Conservation (phyloP, 1,284 basidiomycete genomes). For the Cryptococcus sp. region DNA sequence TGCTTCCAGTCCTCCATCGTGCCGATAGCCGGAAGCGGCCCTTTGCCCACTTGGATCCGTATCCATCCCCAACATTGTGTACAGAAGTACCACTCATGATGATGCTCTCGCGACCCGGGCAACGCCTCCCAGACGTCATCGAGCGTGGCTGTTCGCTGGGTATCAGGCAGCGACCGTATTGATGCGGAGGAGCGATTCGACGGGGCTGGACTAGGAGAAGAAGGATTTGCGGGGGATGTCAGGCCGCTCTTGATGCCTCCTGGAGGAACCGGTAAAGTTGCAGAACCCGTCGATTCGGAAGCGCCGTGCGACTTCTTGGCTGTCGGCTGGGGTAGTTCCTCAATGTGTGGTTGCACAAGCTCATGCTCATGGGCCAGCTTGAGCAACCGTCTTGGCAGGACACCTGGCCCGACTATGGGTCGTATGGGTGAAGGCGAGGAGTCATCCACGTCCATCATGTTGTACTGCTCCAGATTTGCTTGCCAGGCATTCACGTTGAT, state of each 20-base stretch:
- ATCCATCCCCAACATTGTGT: constrained; percentile 44
- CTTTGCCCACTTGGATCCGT: constrained; percentile 24
- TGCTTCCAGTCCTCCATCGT: constrained; percentile 31
- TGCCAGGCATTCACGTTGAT: constrained; percentile 17
- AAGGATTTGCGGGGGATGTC: constrained; percentile 3
- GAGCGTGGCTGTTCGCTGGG: constrained; percentile 6
- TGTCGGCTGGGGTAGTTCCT: constrained; percentile 26
- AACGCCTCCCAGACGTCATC: constrained; percentile 40
- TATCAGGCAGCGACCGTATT: constrained; percentile 12
- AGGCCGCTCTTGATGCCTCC: not conserved
- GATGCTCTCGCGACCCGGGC: constrained; percentile 31
- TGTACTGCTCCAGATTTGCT: constrained; percentile 12
- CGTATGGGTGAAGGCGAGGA: constrained; percentile 12
- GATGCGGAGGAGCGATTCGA: constrained; percentile 14
- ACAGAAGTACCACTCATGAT: constrained; percentile 47
- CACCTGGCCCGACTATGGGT: constrained; percentile 42
- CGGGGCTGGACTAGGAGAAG: constrained; percentile 15
- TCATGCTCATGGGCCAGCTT: constrained; percentile 36
- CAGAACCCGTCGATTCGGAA: constrained; percentile 2
- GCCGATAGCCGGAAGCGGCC: constrained; percentile 2
- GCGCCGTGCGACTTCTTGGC: constrained; percentile 9
- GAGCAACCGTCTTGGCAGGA: constrained; percentile 31
- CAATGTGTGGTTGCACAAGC: constrained; percentile 34
- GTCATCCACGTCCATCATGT: constrained; percentile 28
- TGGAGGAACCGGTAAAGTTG: not conserved